These are phyloP conservation scores for Penicillium odoratum DNA, from an alignment of 495 filamentous ascomycete genomes.

Conservation along the genomic window DNA sequence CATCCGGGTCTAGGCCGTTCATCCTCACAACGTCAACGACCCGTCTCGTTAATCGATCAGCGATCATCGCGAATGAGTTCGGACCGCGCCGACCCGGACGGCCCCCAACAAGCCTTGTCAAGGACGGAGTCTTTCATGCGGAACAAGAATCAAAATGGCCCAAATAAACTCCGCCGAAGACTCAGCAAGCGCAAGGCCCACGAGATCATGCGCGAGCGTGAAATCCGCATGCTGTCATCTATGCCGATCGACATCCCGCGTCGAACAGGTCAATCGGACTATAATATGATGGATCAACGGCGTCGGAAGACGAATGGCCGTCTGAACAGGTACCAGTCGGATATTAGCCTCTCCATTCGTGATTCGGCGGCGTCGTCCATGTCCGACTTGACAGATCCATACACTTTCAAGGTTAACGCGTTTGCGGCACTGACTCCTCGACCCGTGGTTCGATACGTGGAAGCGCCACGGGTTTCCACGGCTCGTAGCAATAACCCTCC, in stretches of 20 bases:
- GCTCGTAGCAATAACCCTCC: conserved; percentile 39
- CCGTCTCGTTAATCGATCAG: conserved; percentile 23
- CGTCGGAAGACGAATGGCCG: conserved; percentile 58
- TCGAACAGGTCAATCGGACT: conserved; percentile 50
- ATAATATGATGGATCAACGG: conserved; percentile 57
- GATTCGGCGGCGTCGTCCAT: conserved; percentile 73
- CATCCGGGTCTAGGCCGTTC: conserved; percentile 34
- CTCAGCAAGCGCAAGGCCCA: conserved; percentile 76
- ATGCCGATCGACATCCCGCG: conserved; percentile 62
- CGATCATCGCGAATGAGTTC: conserved; percentile 17
- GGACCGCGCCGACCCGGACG: conserved; percentile 10
- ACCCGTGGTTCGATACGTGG: conserved; percentile 73
- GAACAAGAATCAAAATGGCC: conserved; percentile 54
- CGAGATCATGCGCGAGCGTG: conserved; percentile 75
- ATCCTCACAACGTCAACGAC: conserved; percentile 22
- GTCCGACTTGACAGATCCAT: conserved; percentile 67
- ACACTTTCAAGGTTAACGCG: conserved; percentile 72
- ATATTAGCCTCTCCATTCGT: conserved; percentile 69
- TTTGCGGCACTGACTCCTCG: conserved; percentile 75
- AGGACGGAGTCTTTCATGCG: conserved; percentile 66
- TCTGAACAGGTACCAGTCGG: conserved; percentile 63
- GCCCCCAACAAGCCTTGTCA: conserved; percentile 31
- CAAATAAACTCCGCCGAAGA: conserved; percentile 59
- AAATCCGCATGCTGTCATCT: conserved; percentile 80
- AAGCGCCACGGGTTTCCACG: conserved; percentile 53